Evolutionary conservation across 352 stramenopile genomes (phyloP).

Genomic region (Plasmopara viticola): DNA sequence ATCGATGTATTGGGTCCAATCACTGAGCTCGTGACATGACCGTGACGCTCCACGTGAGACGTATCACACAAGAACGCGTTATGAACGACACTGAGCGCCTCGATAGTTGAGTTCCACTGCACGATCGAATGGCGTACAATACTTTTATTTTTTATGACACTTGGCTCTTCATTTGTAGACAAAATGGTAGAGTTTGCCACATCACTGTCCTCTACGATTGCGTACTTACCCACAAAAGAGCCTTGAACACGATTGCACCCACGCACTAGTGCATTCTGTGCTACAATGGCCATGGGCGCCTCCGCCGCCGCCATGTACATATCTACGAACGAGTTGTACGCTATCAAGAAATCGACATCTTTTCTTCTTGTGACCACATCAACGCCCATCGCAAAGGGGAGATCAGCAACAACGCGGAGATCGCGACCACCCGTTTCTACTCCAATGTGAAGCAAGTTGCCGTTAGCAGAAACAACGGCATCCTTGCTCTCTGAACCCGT

Average conservation of each 20-base stretch:
- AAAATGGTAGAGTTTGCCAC: conserved; percentile 59
- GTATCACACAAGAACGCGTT: conserved; percentile 71
- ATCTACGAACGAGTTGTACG: conserved; percentile 48
- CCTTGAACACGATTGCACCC: conserved; percentile 55
- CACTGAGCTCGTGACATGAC: conserved; percentile 79
- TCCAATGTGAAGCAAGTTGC: conserved; percentile 59
- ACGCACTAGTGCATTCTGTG: conserved; percentile 38
- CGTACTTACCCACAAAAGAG: conserved; percentile 58
- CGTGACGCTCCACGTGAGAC: conserved; percentile 73
- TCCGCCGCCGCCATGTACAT: conserved; percentile 40
- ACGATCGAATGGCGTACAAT: conserved; percentile 58
- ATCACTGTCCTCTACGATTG: conserved; percentile 54
- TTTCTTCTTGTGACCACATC: conserved; percentile 34
- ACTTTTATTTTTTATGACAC: conserved; percentile 45
- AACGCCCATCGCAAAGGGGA: conserved; percentile 56
- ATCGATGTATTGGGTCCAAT: conserved; percentile 83
- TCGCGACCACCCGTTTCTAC: conserved; percentile 77
- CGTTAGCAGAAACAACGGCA: conserved; percentile 40
- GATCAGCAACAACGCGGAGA: conserved; percentile 59
- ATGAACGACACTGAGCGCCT: conserved; percentile 61
- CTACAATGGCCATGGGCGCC: conserved; percentile 50
- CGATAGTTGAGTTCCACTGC: conserved; percentile 64
- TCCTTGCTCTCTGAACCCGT: conserved; percentile 14
- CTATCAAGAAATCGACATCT: conserved; percentile 32
- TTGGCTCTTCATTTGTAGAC: conserved; percentile 45